Conservation (phyloP, 2,329 filamentous ascomycete genomes). For the Neonectria punicea region DNA sequence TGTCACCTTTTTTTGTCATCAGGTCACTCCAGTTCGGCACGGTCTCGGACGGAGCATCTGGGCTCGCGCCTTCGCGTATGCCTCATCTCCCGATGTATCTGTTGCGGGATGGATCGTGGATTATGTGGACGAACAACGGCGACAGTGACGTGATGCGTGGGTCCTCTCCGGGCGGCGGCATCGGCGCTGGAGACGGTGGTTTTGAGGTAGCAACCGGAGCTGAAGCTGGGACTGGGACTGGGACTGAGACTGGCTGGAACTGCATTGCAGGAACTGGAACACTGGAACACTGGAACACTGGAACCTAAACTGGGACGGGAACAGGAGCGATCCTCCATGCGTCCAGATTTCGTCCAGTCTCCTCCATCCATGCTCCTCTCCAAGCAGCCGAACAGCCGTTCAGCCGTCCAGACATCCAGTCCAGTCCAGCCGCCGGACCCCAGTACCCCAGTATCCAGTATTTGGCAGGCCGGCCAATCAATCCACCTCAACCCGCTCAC, state of each 20-base stretch:
- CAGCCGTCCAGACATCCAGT: background rate
- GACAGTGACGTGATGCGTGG: constrained; percentile 4
- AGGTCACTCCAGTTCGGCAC: background rate
- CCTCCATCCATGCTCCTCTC: background rate
- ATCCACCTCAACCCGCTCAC: constrained; percentile 6
- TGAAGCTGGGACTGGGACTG: background rate
- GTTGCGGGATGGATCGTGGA: background rate
- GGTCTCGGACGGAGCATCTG: background rate
- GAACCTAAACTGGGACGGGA: background rate
- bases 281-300: background rate
- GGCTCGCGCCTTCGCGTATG: constrained; percentile 1
- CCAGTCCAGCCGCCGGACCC: background rate
- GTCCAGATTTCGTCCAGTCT: background rate
- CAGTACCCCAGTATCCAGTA: background rate
- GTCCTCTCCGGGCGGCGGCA: background rate
- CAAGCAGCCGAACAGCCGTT: background rate
- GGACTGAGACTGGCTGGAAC: background rate
- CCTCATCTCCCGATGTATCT: background rate
- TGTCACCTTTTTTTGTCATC: constrained; percentile 1
- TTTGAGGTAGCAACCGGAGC: background rate
- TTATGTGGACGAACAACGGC: background rate
- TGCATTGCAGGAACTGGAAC: background rate
- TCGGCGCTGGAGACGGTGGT: background rate
- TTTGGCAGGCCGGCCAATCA: constrained; percentile 4
- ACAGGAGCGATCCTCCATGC: constrained; percentile 1